phyloP scores from a whole-genome alignment of 495 filamentous ascomycete species.

The Lophium mytilinum region DNA sequence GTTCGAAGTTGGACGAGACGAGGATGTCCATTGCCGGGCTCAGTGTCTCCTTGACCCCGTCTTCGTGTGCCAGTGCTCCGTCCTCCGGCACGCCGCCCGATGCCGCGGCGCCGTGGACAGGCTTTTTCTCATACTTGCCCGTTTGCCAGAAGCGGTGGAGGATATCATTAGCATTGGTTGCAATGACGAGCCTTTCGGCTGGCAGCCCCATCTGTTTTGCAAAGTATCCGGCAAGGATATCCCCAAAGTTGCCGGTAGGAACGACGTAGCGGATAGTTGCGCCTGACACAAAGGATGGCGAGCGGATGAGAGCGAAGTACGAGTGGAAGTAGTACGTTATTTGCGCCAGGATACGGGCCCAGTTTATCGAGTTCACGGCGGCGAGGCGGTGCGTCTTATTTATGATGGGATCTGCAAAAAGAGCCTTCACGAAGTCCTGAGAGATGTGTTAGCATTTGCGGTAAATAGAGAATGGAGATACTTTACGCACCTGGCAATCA shows the following conservation, averaged over 20 bases:
- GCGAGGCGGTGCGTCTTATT: conserved; percentile 69
- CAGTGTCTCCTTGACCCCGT: conserved; percentile 76
- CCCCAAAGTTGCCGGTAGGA: conserved; percentile 94
- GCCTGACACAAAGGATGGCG: conserved; percentile 40
- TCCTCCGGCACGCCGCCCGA: conserved; percentile 51
- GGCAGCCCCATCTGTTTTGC: conserved; percentile 86
- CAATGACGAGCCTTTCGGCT: conserved; percentile 71
- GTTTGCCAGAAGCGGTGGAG: conserved; percentile 72
- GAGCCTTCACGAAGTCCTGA: conserved; percentile 82
- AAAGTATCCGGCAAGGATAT: conserved; percentile 89
- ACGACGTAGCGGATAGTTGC: conserved; percentile 68
- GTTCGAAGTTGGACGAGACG: conserved; percentile 91
- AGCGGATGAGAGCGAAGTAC: conserved; percentile 68
- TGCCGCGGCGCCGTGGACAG: conserved; percentile 45
- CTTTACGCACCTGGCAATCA: conserved; percentile 65
- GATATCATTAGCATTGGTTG: conserved; percentile 92
- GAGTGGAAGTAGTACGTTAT: conserved; percentile 88
- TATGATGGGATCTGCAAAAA: conserved; percentile 73
- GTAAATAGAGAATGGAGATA: neutral
- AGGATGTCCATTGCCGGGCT: conserved; percentile 96
- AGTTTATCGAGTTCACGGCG: conserved; percentile 89
- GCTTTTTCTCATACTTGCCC: conserved; percentile 70
- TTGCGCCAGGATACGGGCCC: conserved; percentile 83
- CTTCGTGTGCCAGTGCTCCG: conserved; percentile 56
- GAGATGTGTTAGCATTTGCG: neutral